Evolutionary conservation across 2,329 filamentous ascomycete genomes (phyloP), one percentile per base, ranked within the genome.

Genomic region (Colletotrichum sojae): DNA sequence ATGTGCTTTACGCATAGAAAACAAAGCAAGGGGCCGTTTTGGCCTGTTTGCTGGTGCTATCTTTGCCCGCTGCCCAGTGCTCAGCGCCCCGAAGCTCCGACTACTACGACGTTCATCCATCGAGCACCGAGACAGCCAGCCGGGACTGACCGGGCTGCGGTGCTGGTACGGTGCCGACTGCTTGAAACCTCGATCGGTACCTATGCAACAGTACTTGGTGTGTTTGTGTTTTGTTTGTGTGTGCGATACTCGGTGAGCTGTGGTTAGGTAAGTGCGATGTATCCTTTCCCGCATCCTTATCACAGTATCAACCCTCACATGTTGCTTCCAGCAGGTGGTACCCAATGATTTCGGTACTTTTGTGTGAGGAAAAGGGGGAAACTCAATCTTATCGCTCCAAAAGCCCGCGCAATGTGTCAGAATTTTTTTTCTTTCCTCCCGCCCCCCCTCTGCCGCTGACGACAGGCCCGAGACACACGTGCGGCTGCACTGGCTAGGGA

Each of bases 321-420:
- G 31, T 36, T 10, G 31, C 9, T 10, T 36, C 8, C 10, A 36
- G 31, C 10, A 36, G 31, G 31, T 31, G 6, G 27, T 31, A 31
- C 27, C 9, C 9, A 10, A 31, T 8, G 9, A 31, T 31, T 31
- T 10, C 9, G 27, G 27, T 36, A 36, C 8, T 10, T 10, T 36
- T 10, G 31, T 10, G 31, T 36, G 39, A 64, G 20, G 36, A 63
- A 63, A 53, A 64, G 52, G 59, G 64, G 45, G 31, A 57, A 53
- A 57, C 36, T 53, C 36, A 67, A 55, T 61, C 52, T 53, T 20
- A 46, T 25, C 43, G 15, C 31, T 36, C 13, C 18, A 43, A 18
- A 13, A 31, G 27, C 49, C 20, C 25, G 46, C 25, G 8, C 27
- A 52, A 60, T 48, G 39, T 60, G 46, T 15, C 40, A 49, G 27